Evolutionary conservation across 257 asterid species (phyloP), one percentile per base, ranked within the genome.

Genomic region (Solanum neorickii): DNA sequence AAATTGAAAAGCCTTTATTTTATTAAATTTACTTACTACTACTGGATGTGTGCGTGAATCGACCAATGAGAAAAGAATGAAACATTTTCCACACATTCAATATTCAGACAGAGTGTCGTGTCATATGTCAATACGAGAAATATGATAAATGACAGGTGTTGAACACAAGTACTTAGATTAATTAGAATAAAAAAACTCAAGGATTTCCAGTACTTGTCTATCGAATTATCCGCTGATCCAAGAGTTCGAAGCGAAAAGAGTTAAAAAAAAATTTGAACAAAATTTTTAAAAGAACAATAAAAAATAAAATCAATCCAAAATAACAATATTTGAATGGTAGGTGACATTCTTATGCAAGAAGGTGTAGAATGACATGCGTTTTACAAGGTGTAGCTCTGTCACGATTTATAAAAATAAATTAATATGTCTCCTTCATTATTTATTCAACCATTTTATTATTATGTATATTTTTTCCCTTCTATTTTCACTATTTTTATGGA

Each of bases 61-160:
- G 77, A 60, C 89, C 86, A 83, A 89, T 83, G 83, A 89, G 35
- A 74, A 15, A 47, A 78, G 39, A 14, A 18, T 46, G 11, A 27
- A 9, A 78, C 39, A 78, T 27, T 78, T 78, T 27, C 41, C 27
- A 27, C 66, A 27, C 25, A 44, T 59, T 16, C 42, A 78, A 46
- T 46, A 25, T 18, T 78, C 27, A 44, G 62, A 77, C 25, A 76
- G 4, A n/a, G 65, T 46, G 66, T 46, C 84, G 41, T 78, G 42
- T 78, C 84, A 78, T 46, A 14, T 27, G 68, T 59, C 85, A 15
- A 80, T 80, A 29, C 29, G 42, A 80, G 44, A 47, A 25, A 5
- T 75, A 41, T 75, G 56, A 39, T 47, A 18, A 80, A 27, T 49
- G 44, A 27, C 7, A 16, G 18, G 44, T 80, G 20, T 44, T 80